Conservation (phyloP, 2,329 filamentous ascomycete genomes). For the Pseudogymnoascus pannorum region DNA sequence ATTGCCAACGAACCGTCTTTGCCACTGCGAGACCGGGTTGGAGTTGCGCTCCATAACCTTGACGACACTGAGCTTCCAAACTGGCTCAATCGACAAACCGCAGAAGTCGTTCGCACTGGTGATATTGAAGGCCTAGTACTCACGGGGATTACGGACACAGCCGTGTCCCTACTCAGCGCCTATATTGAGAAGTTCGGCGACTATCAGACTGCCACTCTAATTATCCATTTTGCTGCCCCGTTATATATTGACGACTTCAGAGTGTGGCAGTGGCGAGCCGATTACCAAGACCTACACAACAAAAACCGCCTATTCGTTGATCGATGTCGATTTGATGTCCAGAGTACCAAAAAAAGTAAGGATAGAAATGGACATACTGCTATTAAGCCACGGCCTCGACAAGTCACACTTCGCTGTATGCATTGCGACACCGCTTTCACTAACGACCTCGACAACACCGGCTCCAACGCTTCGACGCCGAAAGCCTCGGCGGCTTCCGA, state of each 20-base stretch:
- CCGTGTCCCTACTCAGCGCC: slow-evolving; percentile 67
- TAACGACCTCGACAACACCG: slow-evolving; percentile 29
- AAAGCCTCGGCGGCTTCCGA: slow-evolving; percentile 12
- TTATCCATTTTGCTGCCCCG: slow-evolving; percentile 66
- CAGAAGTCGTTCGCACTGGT: slow-evolving; percentile 54
- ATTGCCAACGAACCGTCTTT: slow-evolving; percentile 68
- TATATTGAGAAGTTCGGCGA: slow-evolving; percentile 72
- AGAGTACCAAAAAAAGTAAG: slow-evolving; percentile 60
- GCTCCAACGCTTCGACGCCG: slow-evolving; percentile 17
- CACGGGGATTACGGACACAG: slow-evolving; percentile 65
- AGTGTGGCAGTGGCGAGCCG: slow-evolving; percentile 64
- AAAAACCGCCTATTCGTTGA: slow-evolving; percentile 67
- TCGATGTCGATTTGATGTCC: slow-evolving; percentile 70
- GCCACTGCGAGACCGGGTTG: slow-evolving; percentile 66
- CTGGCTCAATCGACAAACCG: slow-evolving; percentile 62
- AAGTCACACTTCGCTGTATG: slow-evolving; percentile 68
- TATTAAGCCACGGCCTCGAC: slow-evolving; percentile 57
- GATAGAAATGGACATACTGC: slow-evolving; percentile 56
- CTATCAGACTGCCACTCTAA: slow-evolving; percentile 69
- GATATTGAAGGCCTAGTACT: slow-evolving; percentile 73
- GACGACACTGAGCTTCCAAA: slow-evolving; percentile 52
- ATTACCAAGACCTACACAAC: slow-evolving; percentile 65
- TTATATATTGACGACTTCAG: slow-evolving; percentile 71
- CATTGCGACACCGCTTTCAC: slow-evolving; percentile 62
- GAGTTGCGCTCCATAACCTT: slow-evolving; percentile 63